phyloP scores from a whole-genome alignment of 768 basidiomycete species.

The Tylopilus rubrobrunneus region DNA sequence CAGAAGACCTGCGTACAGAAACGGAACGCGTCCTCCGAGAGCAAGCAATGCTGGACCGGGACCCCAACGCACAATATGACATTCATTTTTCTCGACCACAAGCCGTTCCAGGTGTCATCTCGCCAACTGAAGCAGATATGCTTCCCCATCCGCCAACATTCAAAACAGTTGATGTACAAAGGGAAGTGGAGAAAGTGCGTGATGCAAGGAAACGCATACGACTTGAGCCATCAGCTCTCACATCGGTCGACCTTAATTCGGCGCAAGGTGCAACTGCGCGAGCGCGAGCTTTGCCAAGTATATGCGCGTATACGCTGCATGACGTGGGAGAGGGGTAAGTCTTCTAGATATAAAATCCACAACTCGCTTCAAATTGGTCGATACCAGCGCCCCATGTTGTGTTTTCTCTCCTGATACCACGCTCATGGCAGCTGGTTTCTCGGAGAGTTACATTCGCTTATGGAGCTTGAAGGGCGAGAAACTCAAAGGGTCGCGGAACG shows the following conservation, averaged over 20 bases:
- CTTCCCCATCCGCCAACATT: constrained; percentile 81
- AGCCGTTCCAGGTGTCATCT: constrained; percentile 49
- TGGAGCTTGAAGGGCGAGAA: constrained; percentile 96
- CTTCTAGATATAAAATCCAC: background rate
- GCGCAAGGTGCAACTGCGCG: constrained; percentile 51
- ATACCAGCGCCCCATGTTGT: constrained; percentile 70
- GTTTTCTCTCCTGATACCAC: constrained; percentile 90
- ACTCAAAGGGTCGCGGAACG: constrained; percentile 70
- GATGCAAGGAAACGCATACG: constrained; percentile 92
- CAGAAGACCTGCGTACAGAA: constrained; percentile 78
- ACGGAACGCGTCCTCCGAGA: constrained; percentile 77
- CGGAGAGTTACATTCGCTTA: constrained; percentile 90
- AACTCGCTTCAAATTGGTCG: constrained; percentile 9
- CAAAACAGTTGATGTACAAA: constrained; percentile 80
- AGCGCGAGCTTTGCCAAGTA: constrained; percentile 77
- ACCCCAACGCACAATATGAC: constrained; percentile 65
- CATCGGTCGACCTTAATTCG: constrained; percentile 53
- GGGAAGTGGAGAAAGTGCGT: constrained; percentile 85
- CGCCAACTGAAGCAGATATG: constrained; percentile 69
- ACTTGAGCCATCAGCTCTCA: constrained; percentile 69
- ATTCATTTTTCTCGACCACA: constrained; percentile 49
- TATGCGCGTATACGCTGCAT: constrained; percentile 93
- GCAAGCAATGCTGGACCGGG: constrained; percentile 72
- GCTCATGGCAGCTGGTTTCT: constrained; percentile 90
- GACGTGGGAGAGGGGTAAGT: constrained; percentile 92